Evolutionary conservation across 2,329 filamentous ascomycete genomes (phyloP).

Genomic region (Aotearoamyces nothofagi): DNA sequence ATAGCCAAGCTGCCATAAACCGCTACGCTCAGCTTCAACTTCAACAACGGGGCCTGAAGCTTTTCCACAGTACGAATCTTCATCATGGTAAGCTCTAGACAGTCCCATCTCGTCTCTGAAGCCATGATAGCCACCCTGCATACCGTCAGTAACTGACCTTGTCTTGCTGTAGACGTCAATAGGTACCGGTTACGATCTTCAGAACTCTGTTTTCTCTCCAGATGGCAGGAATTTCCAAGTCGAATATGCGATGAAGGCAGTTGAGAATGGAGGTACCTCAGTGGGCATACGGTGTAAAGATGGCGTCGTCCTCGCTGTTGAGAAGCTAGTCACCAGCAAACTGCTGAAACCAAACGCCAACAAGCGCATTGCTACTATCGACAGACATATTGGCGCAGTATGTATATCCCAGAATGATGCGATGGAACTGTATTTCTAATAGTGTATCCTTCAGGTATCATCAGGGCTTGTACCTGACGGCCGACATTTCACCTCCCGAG

Average conservation of each 20-base stretch:
- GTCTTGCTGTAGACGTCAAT: slow-evolving; percentile 70
- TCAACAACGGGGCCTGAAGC: slow-evolving; percentile 5
- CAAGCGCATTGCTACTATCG: slow-evolving; percentile 90
- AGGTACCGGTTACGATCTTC: slow-evolving; percentile 98
- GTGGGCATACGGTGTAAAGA: slow-evolving; percentile 96
- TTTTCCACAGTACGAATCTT: too few species aligned
- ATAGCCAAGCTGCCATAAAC: slow-evolving; percentile 6
- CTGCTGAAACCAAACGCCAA: slow-evolving; percentile 89
- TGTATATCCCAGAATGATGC: too few species aligned
- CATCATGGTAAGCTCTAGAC: slow-evolving; percentile 18
- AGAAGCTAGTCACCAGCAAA: slow-evolving; percentile 94
- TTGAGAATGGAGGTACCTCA: slow-evolving; percentile 93
- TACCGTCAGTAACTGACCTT: too few species aligned
- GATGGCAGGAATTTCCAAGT: slow-evolving; percentile 99
- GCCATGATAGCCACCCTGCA: too few species aligned
- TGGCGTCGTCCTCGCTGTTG: slow-evolving; percentile 86
- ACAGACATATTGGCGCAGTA: slow-evolving; percentile 88
- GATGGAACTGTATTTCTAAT: not conserved
- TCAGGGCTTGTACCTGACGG: slow-evolving; percentile 91
- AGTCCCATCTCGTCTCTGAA: too few species aligned
- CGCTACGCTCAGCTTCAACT: slow-evolving; percentile 5
- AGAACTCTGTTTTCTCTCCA: slow-evolving; percentile 98
- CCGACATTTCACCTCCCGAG: slow-evolving; percentile 85
- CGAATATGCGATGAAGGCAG: slow-evolving; percentile 97
- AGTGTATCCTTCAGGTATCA: slow-evolving; percentile 53